Evolutionary conservation across 768 basidiomycete species (phyloP).

Genomic region (Coprinellus micaceus): DNA sequence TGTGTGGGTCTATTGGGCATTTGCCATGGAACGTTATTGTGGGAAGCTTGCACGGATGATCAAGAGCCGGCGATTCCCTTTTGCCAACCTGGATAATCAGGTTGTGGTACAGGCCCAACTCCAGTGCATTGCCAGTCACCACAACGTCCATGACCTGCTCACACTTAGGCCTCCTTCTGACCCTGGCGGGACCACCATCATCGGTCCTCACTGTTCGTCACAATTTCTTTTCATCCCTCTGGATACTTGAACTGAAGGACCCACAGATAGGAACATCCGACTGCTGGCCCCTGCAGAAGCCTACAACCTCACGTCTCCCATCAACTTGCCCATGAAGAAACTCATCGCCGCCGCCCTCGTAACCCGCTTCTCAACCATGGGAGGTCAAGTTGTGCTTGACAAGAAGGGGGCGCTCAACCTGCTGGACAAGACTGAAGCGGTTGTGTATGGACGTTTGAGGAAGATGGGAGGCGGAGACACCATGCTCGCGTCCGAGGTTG

Average conservation of each 20-base stretch:
- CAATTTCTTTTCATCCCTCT: not conserved
- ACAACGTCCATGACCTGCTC: not conserved
- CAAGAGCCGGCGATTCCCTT: conserved; percentile 25
- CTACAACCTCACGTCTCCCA: not conserved
- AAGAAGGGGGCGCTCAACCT: not conserved
- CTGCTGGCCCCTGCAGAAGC: not conserved
- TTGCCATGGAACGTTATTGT: conserved; percentile 37
- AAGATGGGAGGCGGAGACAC: not conserved
- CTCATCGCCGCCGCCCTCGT: not conserved
- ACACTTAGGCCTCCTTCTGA: not conserved
- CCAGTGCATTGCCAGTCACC: not conserved
- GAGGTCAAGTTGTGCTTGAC: not conserved
- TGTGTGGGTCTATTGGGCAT: conserved; percentile 38
- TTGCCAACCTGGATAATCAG: conserved; percentile 8
- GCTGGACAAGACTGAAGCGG: not conserved
- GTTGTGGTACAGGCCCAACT: not conserved
- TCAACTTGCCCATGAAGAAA: not conserved
- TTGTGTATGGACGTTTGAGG: not conserved
- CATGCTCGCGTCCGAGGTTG: conserved; percentile 1
- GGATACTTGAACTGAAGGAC: not conserved
- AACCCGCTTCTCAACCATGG: not conserved
- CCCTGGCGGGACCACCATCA: not conserved
- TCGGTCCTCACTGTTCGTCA: not conserved
- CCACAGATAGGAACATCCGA: not conserved
- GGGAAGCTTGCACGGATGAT: conserved; percentile 24